Percentiles rank a stretch among this genome's conserved stretches.
phyloP scores from a whole-genome alignment of 768 basidiomycete species.

The Auricularia sp. region DNA sequence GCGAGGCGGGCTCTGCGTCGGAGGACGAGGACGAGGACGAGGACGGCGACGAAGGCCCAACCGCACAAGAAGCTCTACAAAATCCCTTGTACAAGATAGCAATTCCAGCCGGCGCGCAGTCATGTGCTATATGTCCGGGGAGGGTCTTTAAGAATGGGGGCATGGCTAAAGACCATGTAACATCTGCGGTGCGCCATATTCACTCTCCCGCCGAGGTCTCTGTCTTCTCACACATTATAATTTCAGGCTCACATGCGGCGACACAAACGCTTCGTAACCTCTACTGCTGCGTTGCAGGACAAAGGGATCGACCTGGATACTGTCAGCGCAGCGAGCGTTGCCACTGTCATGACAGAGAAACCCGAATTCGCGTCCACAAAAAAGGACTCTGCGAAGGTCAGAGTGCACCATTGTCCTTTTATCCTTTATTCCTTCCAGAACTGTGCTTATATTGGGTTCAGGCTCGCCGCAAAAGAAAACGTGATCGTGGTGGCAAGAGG shows the following conservation, averaged over 20 bases:
- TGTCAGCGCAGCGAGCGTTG: slow-evolving; percentile 4
- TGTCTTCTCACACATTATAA: not conserved
- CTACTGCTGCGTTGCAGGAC: not conserved
- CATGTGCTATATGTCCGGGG: slow-evolving; percentile 62
- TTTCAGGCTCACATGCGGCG: slow-evolving; percentile 7
- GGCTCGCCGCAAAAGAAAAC: not conserved
- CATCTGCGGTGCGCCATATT: slow-evolving; percentile 39
- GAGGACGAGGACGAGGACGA: slow-evolving; percentile 17
- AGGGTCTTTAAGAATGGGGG: slow-evolving; percentile 54
- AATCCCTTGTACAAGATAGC: slow-evolving; percentile 57
- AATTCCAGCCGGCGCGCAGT: slow-evolving; percentile 42
- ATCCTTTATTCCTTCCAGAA: too few species aligned
- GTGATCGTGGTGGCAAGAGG: not conserved
- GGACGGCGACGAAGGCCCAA: slow-evolving; percentile 34
- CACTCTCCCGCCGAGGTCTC: not conserved
- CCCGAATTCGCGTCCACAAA: not conserved
- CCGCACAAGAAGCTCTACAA: slow-evolving; percentile 47
- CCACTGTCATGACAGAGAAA: not conserved
- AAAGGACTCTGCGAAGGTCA: not conserved
- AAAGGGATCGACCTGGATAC: slow-evolving; percentile 1
- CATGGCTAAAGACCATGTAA: slow-evolving; percentile 48
- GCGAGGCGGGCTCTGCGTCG: slow-evolving; percentile 10
- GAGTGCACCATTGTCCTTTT: not conserved
- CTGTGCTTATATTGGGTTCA: not conserved
- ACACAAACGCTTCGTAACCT: slow-evolving; percentile 3